These are phyloP conservation scores for Lojkania enalia DNA, from an alignment of 2,329 filamentous ascomycete species.

Conservation along the genomic window DNA sequence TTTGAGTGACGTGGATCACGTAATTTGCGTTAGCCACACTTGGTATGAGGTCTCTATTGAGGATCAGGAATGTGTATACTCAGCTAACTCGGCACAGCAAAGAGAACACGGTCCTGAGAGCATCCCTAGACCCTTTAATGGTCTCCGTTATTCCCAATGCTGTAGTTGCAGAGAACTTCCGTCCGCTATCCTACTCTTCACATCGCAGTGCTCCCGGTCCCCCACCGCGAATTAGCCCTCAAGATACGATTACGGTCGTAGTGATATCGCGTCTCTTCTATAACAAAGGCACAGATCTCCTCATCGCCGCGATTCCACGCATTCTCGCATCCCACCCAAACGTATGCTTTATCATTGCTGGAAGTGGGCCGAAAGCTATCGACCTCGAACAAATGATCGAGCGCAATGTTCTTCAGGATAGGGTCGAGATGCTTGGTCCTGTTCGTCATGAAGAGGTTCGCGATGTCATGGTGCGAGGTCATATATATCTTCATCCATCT, in stretches of 20 bases:
- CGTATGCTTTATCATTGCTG: conserved; percentile 94
- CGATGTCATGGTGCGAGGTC: conserved; percentile 94
- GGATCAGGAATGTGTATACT: neutral
- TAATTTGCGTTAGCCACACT: conserved; percentile 97
- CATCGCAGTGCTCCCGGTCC: conserved; percentile 52
- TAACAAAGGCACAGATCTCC: conserved; percentile 95
- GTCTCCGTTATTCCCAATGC: conserved; percentile 98
- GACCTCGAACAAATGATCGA: conserved; percentile 98
- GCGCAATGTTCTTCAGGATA: conserved; percentile 88
- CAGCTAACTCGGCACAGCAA: conserved; percentile 62
- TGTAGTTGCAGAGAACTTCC: conserved; percentile 94
- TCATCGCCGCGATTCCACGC: conserved; percentile 93
- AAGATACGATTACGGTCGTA: conserved; percentile 91
- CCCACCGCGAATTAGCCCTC: conserved; percentile 72
- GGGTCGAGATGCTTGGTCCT: conserved; percentile 87
- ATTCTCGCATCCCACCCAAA: conserved; percentile 89
- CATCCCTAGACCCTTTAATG: conserved; percentile 92
- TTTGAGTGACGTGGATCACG: conserved; percentile 94
- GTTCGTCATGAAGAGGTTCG: conserved; percentile 95
- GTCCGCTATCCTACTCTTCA: conserved; percentile 61
- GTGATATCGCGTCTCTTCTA: conserved; percentile 98
- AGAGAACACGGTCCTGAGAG: conserved; percentile 94
- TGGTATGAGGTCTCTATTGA: conserved; percentile 61
- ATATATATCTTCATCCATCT: conserved; percentile 94
- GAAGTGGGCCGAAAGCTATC: conserved; percentile 93